Evolutionary conservation across 2,329 filamentous ascomycete species (phyloP), one percentile per base, ranked within the genome.

Genomic region (Scopulariopsis brevicaulis): DNA sequence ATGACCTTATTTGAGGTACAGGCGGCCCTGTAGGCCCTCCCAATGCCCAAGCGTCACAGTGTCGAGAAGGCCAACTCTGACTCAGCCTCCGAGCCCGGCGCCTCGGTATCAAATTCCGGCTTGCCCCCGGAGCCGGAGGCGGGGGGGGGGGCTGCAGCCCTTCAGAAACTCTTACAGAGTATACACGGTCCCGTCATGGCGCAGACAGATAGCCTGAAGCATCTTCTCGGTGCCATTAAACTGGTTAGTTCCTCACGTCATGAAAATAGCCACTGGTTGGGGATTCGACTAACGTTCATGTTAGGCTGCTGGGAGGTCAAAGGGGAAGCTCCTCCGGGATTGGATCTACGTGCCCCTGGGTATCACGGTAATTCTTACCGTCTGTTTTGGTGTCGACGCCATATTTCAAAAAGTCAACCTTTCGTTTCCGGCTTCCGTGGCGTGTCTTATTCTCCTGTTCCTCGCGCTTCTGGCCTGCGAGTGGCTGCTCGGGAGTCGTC

Each of bases 381-480:
- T 12, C 2, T 76, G 74, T 61, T 77, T 77, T 58, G 75, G 71
- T 35, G 68, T 77, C 28, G 69, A 75, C 60, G 68, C 68, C n/a
- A 62, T 77, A 25, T 70, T 78, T 59, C 69, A 69, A 14, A 65
- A 78, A 8, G 73, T 75, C 58, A 71, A 72, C 24, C 73, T 83
- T 8, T 73, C 78, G 0, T 85, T 85, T 60, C 81, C 81, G 0
- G 77, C 82, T 2, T 83, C 80, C 2, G 81, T 85, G 3, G 80
- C 81, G 4, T 80, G 78, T 51, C 72, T 85, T 62, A 68, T 84
- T 51, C 60, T 82, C 10, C 68, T 84, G 2, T 83, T 84, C 63
- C 62, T 78, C 22, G 70, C 65, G 0, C 68, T 84, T 12, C 70
- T 83, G 8, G 57, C 74, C 0, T 74, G 70, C 10, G 78, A 83